These are phyloP conservation scores for Ceratocystis colombiana DNA, from an alignment of 2,329 filamentous ascomycete genomes.

Conservation along the genomic window DNA sequence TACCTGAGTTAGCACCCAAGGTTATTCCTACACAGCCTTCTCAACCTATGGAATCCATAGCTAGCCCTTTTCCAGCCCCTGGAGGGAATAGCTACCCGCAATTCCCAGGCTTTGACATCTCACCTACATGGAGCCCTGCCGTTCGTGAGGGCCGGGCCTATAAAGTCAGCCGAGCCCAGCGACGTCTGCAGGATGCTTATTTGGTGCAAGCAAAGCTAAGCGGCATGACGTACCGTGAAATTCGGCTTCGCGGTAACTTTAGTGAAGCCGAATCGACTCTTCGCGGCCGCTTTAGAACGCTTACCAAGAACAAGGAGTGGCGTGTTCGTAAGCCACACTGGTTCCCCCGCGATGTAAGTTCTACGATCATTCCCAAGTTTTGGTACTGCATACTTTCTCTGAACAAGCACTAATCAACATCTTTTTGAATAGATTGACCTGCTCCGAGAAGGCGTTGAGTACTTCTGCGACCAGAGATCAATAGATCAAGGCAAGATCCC, in stretches of 20 bases:
- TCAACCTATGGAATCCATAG: background rate
- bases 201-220: constrained; percentile 45
- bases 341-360: constrained; percentile 53
- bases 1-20: background rate
- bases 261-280: constrained; percentile 61
- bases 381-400: constrained; percentile 7
- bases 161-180: constrained; percentile 18
- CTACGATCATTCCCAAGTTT: background rate
- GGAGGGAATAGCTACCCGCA: too few species aligned
- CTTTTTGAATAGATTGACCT: constrained; percentile 36
- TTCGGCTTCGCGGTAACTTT: constrained; percentile 46
- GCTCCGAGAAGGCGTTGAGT: constrained; percentile 38
- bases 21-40: background rate
- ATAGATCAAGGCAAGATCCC: constrained; percentile 36
- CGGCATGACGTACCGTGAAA: constrained; percentile 56
- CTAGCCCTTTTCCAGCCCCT: too few species aligned
- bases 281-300: constrained; percentile 53
- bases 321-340: constrained; percentile 58
- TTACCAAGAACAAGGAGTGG: constrained; percentile 53
- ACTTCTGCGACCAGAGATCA: constrained; percentile 29
- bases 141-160: constrained; percentile 17
- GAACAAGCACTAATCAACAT: background rate
- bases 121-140: constrained; percentile 1
- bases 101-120: background rate
- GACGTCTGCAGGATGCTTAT: constrained; percentile 36